phyloP scores from a whole-genome alignment of 2,329 filamentous ascomycete genomes.

The Phialophora verrucosa region DNA sequence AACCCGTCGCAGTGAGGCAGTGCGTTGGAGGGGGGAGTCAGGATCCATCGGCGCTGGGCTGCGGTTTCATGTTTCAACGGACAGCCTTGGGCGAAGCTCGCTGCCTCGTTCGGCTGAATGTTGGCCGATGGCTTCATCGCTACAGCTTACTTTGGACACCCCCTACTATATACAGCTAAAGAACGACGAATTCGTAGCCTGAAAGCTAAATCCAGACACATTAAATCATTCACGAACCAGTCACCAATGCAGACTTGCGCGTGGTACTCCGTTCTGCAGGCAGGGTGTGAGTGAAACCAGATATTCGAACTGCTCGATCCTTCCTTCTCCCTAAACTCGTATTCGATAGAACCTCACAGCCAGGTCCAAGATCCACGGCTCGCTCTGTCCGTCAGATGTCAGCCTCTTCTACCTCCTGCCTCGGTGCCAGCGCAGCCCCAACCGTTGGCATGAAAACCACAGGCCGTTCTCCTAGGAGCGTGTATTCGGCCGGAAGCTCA shows the following conservation, averaged over 20 bases:
- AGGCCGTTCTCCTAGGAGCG: too few species aligned
- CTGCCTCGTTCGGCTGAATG: background rate
- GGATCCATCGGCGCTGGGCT: background rate
- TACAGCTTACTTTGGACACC: background rate
- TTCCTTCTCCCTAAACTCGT: background rate
- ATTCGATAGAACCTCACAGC: too few species aligned
- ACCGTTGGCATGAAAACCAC: too few species aligned
- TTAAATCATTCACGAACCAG: background rate
- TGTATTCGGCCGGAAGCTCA: too few species aligned
- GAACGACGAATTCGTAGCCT: background rate
- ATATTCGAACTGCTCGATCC: background rate
- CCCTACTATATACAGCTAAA: background rate
- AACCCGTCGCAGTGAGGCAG: background rate
- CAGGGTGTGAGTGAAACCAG: background rate
- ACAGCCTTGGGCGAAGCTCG: background rate
- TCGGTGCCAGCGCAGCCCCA: too few species aligned
- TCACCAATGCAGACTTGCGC: background rate
- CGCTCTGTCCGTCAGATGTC: too few species aligned
- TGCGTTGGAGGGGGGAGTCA: background rate
- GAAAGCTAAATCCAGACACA: background rate
- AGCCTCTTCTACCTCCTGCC: too few species aligned
- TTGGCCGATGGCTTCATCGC: too few species aligned
- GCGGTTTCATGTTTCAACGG: background rate
- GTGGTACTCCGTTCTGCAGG: background rate
- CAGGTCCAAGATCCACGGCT: too few species aligned